phyloP scores from a whole-genome alignment of 352 stramenopile species.

The Globisporangium paddicum region DNA sequence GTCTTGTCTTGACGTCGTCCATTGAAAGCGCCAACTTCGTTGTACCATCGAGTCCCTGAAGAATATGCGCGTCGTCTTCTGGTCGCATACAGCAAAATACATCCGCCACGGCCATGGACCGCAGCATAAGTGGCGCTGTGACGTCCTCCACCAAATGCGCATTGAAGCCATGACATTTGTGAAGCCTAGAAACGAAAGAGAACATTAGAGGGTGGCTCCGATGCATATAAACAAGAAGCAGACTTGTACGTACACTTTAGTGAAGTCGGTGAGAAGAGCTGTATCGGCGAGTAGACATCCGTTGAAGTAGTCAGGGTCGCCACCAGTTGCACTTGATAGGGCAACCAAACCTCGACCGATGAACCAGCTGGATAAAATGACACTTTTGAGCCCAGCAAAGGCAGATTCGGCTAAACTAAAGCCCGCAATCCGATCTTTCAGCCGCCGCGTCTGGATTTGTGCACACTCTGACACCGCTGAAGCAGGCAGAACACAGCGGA shows the following conservation, averaged over 20 bases:
- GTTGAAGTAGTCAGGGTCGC: slow-evolving; percentile 13
- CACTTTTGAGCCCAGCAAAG: slow-evolving; percentile 15
- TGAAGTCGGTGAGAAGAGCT: slow-evolving; percentile 11
- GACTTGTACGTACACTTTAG: slow-evolving; percentile 11
- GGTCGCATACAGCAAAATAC: slow-evolving; percentile 3
- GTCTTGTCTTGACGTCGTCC: not conserved
- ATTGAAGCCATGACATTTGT: slow-evolving; percentile 4
- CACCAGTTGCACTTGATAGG: slow-evolving; percentile 18
- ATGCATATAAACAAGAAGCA: too few relatives aligned
- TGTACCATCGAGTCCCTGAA: slow-evolving; percentile 7
- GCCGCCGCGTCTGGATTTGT: slow-evolving; percentile 24
- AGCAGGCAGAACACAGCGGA: slow-evolving; percentile 21
- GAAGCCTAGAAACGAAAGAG: slow-evolving; percentile 3
- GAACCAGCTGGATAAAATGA: slow-evolving; percentile 27
- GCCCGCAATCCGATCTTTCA: slow-evolving; percentile 30
- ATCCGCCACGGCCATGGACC: slow-evolving; percentile 13
- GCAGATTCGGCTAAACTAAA: slow-evolving; percentile 24
- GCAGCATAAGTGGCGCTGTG: slow-evolving; percentile 6
- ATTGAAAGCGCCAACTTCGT: slow-evolving; percentile 8
- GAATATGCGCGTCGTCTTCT: not conserved
- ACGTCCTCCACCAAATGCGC: slow-evolving; percentile 1
- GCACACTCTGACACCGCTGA: slow-evolving; percentile 23
- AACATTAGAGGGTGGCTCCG: not conserved
- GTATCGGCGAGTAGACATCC: slow-evolving; percentile 15
- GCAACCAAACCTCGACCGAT: slow-evolving; percentile 28